Conservation (phyloP, 495 filamentous ascomycete genomes). For the Chaetomium cochliodes region DNA sequence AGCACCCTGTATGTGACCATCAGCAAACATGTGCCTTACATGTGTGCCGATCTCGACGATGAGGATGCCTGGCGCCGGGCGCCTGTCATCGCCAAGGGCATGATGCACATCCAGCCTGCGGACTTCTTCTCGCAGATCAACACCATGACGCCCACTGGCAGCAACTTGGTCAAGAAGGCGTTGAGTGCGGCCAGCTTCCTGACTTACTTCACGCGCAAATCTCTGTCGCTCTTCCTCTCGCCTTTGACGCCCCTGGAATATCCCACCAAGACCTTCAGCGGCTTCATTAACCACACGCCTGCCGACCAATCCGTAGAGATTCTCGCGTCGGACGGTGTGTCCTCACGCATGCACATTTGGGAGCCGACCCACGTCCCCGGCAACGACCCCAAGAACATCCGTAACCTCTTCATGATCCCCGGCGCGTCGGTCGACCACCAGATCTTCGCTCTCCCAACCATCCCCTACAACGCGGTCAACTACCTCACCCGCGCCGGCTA, state of each 20-base stretch:
- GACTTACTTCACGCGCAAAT: slow-evolving; percentile 57
- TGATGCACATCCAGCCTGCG: slow-evolving; percentile 54
- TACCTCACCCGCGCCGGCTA: slow-evolving; percentile 62
- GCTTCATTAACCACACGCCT: slow-evolving; percentile 52
- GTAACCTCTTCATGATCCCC: slow-evolving; percentile 59
- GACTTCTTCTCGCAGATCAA: slow-evolving; percentile 60
- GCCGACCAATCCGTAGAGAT: slow-evolving; percentile 42
- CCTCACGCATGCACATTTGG: slow-evolving; percentile 56
- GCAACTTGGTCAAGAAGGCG: slow-evolving; percentile 43
- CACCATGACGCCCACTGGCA: slow-evolving; percentile 54
- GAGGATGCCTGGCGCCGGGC: slow-evolving; percentile 42
- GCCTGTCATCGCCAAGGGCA: slow-evolving; percentile 55
- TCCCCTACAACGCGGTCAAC: slow-evolving; percentile 62
- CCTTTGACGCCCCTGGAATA: slow-evolving; percentile 57
- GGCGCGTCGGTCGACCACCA: slow-evolving; percentile 63
- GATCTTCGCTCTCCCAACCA: slow-evolving; percentile 64
- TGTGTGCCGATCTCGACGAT: slow-evolving; percentile 36
- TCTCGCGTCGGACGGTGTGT: slow-evolving; percentile 51
- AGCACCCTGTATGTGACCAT: slow-evolving; percentile 61
- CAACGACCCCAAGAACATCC: slow-evolving; percentile 34
- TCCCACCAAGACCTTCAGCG: slow-evolving; percentile 46
- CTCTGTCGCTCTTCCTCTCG: slow-evolving; percentile 54
- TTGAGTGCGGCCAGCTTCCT: slow-evolving; percentile 52
- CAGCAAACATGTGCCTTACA: slow-evolving; percentile 38
- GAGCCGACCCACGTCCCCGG: slow-evolving; percentile 42